Base-by-base conservation (phyloP, 2,329 filamentous ascomycete species). In the Colletotrichum gloeosporioides region DNA sequence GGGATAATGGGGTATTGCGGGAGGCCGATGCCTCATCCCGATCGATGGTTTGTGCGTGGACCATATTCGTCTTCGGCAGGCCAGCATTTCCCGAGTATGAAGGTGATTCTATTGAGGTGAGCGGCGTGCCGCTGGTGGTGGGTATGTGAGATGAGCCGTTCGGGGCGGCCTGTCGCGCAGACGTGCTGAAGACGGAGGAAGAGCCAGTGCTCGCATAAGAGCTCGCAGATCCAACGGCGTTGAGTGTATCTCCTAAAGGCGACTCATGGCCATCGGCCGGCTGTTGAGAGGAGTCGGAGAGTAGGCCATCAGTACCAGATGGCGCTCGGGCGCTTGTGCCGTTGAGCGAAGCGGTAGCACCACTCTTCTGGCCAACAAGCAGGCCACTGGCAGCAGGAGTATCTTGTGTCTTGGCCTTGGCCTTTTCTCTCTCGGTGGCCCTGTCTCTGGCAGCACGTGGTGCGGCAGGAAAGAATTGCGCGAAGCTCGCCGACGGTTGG, bases 391-490 rank as follows among this genome's bases (percentile, higher is more conserved):
- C 73, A 53, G 44, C 44, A 53, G n/a, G 44, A 67, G 82, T 78
- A 44, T 83, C 83, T 81, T 86, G 84, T 69, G 85, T 86, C 79
- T 86, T 87, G 76, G 85, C 85, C 84, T 87, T 92, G 87, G 90
- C 88, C 84, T 89, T 92, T 82, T 92, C 90, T 83, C 91, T 88
- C 84, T 93, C 91, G 83, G 89, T 89, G 79, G 90, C 89, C 81
- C 88, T 89, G 83, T 91, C 89, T 84, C 88, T 88, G 73, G 89
- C 88, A 75, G 92, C 92, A 81, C 92, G 91, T 80, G 95, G 94
- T 83, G 94, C 95, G 84, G 93, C 92, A 80, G 94, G 94, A 86
- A 96, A 96, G 90, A 95, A 97, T 87, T 96, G 93, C 87, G 94
- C 94, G 90, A 96, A 96, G 88, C 93, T 93, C 88, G 94, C 93